Evolutionary conservation across 1,139 yeast genomes (phyloP), one percentile per base, ranked within the genome.

Genomic region (Dujonia santamariae): DNA sequence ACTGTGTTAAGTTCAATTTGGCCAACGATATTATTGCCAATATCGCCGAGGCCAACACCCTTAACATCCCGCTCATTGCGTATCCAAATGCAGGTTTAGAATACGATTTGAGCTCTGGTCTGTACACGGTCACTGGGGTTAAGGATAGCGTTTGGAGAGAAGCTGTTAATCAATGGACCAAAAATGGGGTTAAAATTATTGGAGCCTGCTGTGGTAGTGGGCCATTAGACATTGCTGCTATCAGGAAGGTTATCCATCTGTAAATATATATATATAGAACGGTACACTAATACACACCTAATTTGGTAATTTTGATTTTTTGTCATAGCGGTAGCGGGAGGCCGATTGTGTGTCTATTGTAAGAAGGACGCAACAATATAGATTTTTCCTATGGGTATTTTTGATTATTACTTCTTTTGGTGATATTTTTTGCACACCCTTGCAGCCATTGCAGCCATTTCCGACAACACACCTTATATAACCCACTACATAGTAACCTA

Each of bases 201-300:
- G 84, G 84, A 3, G 82, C 82, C 2, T 78, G 84, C 45, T 78
- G 84, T 42, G 61, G 80, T 34, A 75, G 79, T 2, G 66, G 72
- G 1, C 76, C 79, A 1, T 41, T 43, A 9, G 78, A 75, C 32
- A 68, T 74, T 16, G 30, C 22, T 7, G 30, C 33, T 3, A 32
- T 36, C 7, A 28, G 36, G 14, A 28, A 31, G 11, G 11, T n/a
- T n/a, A 21, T 25, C 13, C 28, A 29, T 25, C 7, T 7, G 9
- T 25, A 7, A 7, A 19, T 19, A 19, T 7, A 19, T 19, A 19
- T 9, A 7, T 19, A 9, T 9, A 19, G 9, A 19, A 19, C 8
- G 21, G 21, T 9, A 19, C 8, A 7, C 21, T 19, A 19, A n/a
- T n/a, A n/a, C n/a, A n/a, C n/a, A n/a, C n/a, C n/a, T n/a, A n/a